Evolutionary conservation across 2,329 filamentous ascomycete genomes (phyloP).

Genomic region (Blumeria graminis): DNA sequence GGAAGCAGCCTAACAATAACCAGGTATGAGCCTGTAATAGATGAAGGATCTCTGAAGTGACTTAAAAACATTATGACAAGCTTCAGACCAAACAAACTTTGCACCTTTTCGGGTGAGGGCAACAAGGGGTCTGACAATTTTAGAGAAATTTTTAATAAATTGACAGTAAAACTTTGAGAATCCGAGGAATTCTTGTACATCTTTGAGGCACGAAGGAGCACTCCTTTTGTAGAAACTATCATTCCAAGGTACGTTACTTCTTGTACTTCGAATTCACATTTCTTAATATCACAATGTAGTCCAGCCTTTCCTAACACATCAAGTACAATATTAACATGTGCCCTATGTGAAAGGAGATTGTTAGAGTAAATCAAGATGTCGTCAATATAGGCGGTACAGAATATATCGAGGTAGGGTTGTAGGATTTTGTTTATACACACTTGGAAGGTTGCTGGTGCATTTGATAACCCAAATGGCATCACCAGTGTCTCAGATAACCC

Average conservation of each 20-base stretch:
- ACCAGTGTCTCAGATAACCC: not conserved
- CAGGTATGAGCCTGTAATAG: too few species aligned
- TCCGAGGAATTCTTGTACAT: not conserved
- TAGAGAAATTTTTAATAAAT: not conserved
- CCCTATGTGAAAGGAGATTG: not conserved
- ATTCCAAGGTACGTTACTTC: not conserved
- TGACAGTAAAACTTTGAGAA: not conserved
- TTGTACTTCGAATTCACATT: not conserved
- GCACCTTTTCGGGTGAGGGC: not conserved
- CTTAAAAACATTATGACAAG: not conserved
- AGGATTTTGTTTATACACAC: too few species aligned
- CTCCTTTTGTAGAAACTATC: not conserved
- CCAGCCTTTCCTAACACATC: not conserved
- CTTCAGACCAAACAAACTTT: not conserved
- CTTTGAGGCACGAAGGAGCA: not conserved
- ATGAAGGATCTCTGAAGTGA: not conserved
- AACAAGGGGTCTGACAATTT: not conserved
- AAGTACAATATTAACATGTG: not conserved
- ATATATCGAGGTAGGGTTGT: too few species aligned
- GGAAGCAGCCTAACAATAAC: too few species aligned
- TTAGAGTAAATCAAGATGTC: not conserved
- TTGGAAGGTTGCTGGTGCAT: not conserved
- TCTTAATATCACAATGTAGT: not conserved
- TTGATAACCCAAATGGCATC: slow-evolving; percentile 1
- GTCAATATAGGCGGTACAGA: not conserved